phyloP scores from a whole-genome alignment of 768 basidiomycete species.

The Boletus vinaceobasis region DNA sequence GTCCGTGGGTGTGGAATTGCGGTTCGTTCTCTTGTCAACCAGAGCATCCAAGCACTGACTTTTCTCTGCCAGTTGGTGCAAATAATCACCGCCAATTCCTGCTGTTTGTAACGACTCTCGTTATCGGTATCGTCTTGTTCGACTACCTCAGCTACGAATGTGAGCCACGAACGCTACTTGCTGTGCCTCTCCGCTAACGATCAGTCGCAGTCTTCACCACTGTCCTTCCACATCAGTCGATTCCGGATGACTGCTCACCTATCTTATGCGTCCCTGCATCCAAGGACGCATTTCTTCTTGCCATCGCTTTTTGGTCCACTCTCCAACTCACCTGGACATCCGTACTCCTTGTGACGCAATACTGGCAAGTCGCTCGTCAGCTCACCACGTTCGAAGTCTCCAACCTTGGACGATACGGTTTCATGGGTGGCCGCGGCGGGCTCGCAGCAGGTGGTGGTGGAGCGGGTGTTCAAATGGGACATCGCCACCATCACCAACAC shows the following conservation, averaged over 20 bases:
- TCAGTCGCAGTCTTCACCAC: constrained; percentile 52
- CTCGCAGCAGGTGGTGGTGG: constrained; percentile 54
- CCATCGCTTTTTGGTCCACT: constrained; percentile 80
- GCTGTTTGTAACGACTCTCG: constrained; percentile 84
- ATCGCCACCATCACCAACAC: constrained; percentile 46
- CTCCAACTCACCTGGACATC: constrained; percentile 95
- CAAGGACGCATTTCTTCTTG: constrained; percentile 79
- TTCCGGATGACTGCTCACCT: constrained; percentile 20
- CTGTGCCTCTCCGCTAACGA: background rate
- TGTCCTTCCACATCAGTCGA: constrained; percentile 17
- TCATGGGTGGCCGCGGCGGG: constrained; percentile 89
- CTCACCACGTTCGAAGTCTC: constrained; percentile 96
- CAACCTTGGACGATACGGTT: constrained; percentile 93
- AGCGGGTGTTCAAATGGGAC: constrained; percentile 72
- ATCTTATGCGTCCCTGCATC: constrained; percentile 66
- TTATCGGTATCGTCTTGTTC: constrained; percentile 75
- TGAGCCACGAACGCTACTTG: constrained; percentile 37
- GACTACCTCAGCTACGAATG: constrained; percentile 83
- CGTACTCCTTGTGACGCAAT: constrained; percentile 79
- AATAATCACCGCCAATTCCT: constrained; percentile 97
- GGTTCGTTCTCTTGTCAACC: constrained; percentile 46
- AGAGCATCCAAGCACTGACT: background rate
- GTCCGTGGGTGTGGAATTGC: constrained; percentile 99
- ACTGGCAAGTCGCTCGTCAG: constrained; percentile 90
- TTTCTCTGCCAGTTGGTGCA: constrained; percentile 61